phyloP scores from a whole-genome alignment of 2,329 filamentous ascomycete genomes.

The Diaporthe vaccinii region DNA sequence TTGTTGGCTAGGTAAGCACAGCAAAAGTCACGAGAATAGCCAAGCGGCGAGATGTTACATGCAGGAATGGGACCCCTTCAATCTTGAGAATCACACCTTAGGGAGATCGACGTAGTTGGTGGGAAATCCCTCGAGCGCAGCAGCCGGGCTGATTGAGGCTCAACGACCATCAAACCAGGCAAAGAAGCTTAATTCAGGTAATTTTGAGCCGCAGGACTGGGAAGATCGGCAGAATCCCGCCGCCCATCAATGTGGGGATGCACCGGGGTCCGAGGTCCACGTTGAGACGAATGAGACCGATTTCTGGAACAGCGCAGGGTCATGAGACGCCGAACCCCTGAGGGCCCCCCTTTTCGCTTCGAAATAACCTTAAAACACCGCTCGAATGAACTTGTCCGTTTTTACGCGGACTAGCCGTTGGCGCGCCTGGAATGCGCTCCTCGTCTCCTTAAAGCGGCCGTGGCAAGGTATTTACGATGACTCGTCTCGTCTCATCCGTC shows the following conservation, averaged over 20 bases:
- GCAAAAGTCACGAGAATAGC: too few species aligned
- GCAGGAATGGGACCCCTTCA: not conserved
- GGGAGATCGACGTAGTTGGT: constrained; percentile 19
- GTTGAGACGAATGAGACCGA: constrained; percentile 28
- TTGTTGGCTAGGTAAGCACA: not conserved
- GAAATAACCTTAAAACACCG: constrained; percentile 30
- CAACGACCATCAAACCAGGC: constrained; percentile 17
- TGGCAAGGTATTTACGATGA: constrained; percentile 4
- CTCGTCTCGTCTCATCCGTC: constrained; percentile 21
- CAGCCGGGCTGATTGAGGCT: not conserved
- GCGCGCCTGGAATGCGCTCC: constrained; percentile 13
- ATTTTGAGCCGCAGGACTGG: constrained; percentile 13
- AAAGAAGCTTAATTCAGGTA: constrained; percentile 15
- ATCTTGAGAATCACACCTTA: not conserved
- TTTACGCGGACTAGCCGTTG: constrained; percentile 21
- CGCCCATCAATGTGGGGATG: constrained; percentile 8
- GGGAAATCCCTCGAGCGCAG: not conserved
- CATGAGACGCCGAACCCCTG: constrained; percentile 28
- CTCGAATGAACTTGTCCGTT: constrained; percentile 16
- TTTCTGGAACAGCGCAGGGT: constrained; percentile 21
- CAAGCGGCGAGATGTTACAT: not conserved
- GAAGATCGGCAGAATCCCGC: constrained; percentile 23
- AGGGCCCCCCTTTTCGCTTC: constrained; percentile 13
- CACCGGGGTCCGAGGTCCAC: not conserved
- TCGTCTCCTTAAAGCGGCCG: constrained; percentile 1